These are phyloP conservation scores for Bonia amplexicaulis DNA, from an alignment of 176 grass and related monocot species.

Conservation along the genomic window DNA sequence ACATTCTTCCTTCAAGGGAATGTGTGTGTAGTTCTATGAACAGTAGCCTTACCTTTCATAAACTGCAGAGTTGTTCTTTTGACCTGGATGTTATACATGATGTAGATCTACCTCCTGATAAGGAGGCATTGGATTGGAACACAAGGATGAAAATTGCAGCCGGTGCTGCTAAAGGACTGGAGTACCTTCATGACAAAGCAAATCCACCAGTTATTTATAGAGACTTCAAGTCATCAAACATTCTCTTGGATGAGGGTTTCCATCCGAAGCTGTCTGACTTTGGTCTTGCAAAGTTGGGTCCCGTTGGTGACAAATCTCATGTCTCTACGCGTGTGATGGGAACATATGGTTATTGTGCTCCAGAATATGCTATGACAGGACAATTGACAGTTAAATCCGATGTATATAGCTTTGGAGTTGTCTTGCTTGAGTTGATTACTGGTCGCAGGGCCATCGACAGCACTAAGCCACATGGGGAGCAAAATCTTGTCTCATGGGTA, in stretches of 20 bases:
- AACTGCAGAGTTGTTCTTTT: not conserved
- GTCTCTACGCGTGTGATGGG: conserved; percentile 91
- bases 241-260: conserved; percentile 65
- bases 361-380: conserved; percentile 86
- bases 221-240: conserved; percentile 87
- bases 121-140: conserved; percentile 80
- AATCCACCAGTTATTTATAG: conserved; percentile 87
- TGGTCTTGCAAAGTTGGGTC: conserved; percentile 78
- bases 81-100: conserved; percentile 9
- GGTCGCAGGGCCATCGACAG: conserved; percentile 77
- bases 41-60: not conserved
- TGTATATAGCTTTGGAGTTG: conserved; percentile 85
- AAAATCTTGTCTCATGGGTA: conserved; percentile 94
- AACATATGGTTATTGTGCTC: conserved; percentile 85
- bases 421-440: conserved; percentile 83
- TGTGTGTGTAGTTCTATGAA: not conserved
- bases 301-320: conserved; percentile 82
- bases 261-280: conserved; percentile 85
- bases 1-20: not conserved
- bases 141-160: conserved; percentile 86
- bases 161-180: conserved; percentile 77
- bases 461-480: conserved; percentile 62
- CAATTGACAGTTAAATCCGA: conserved; percentile 73
- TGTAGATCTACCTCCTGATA: conserved; percentile 68
- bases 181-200: conserved; percentile 88